Evolutionary conservation across 2,329 filamentous ascomycete species (phyloP).

Genomic region (Exserohilum turcica): DNA sequence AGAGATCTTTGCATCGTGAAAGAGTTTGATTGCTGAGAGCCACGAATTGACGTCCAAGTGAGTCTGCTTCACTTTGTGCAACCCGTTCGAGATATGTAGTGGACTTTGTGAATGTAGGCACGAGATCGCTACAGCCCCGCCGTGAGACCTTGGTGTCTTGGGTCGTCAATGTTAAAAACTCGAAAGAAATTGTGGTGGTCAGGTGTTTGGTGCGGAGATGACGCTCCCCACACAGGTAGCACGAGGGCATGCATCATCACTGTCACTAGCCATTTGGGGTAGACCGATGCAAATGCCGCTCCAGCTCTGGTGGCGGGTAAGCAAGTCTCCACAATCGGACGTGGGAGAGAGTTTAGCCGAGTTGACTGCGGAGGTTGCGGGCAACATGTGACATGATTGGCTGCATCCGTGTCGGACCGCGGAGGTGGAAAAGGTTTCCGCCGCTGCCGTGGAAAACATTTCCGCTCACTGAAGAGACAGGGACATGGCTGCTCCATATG

Average conservation of each 20-base stretch:
- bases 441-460: background rate
- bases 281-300: slow-evolving; percentile 41
- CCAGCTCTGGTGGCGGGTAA: slow-evolving; percentile 40
- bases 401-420: background rate
- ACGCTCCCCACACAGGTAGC: slow-evolving; percentile 39
- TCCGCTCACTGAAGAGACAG: slow-evolving; percentile 3
- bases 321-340: slow-evolving; percentile 28
- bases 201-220: slow-evolving; percentile 33
- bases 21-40: background rate
- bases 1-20: slow-evolving; percentile 43
- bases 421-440: slow-evolving; percentile 31
- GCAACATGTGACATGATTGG: slow-evolving; percentile 21
- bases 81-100: background rate
- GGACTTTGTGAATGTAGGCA: background rate
- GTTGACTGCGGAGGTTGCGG: slow-evolving; percentile 20
- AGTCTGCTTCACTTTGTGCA: background rate
- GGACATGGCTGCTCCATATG: background rate
- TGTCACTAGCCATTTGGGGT: slow-evolving; percentile 29
- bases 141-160: slow-evolving; percentile 17
- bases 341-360: slow-evolving; percentile 38
- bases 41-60: background rate
- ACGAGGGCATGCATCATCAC: slow-evolving; percentile 31
- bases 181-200: slow-evolving; percentile 9
- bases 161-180: slow-evolving; percentile 17
- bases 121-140: slow-evolving; percentile 7